Conservation (phyloP, 805 yeast genomes). For the Lipomyces lipofer region DNA sequence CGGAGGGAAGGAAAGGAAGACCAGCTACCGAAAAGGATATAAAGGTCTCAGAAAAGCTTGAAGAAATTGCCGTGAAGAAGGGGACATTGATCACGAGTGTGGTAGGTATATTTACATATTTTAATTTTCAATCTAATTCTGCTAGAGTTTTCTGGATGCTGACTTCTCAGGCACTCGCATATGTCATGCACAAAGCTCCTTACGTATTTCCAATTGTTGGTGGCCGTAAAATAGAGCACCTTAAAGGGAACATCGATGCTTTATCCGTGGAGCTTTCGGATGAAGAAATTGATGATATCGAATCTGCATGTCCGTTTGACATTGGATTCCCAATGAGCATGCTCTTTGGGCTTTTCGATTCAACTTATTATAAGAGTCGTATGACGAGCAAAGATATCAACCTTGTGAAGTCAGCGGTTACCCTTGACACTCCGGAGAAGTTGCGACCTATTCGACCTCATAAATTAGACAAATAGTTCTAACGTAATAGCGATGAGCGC, state of each 20-base stretch:
- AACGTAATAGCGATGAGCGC: no score
- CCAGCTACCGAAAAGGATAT: neutral
- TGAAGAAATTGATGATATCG: constrained; percentile 4
- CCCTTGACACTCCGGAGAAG: neutral
- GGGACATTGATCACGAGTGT: constrained; percentile 6
- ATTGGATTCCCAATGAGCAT: constrained; percentile 1
- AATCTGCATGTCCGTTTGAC: neutral
- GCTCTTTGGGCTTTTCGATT: neutral
- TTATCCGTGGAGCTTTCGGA: neutral
- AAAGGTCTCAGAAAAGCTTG: neutral
- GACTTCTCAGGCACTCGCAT: constrained; percentile 3
- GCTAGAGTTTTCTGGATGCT: neutral
- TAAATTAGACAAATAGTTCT: no score
- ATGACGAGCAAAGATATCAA: neutral
- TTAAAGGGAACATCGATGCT: constrained; percentile 1
- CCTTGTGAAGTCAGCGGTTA: neutral
- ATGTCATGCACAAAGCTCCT: constrained; percentile 5
- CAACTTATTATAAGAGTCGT: neutral
- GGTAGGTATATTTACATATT: neutral
- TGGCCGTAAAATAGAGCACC: constrained; percentile 1
- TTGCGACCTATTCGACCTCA: neutral
- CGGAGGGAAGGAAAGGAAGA: neutral
- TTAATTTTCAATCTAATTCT: neutral
- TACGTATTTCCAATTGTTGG: constrained; percentile 1
- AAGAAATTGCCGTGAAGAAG: neutral